These are phyloP conservation scores for Cucurbita argyrosperma DNA, from an alignment of 306 rosid species.

Conservation along the genomic window DNA sequence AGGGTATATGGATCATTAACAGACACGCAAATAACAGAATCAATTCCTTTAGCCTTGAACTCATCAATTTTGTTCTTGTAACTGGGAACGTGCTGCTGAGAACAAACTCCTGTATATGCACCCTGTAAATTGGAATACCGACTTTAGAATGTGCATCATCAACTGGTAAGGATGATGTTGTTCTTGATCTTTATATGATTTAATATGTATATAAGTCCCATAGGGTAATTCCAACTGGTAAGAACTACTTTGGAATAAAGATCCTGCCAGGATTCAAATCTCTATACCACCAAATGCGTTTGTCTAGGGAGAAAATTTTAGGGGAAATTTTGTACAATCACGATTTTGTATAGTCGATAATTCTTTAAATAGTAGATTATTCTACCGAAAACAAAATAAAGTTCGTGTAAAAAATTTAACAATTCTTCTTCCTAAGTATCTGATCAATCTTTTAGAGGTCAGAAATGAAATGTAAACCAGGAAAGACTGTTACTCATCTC, in stretches of 20 bases:
- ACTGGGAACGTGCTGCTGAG: slow-evolving; percentile 75
- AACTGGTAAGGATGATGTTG: too few relatives aligned
- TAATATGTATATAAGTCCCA: not conserved
- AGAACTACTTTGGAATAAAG: not conserved
- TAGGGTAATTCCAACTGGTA: not conserved
- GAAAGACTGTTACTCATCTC: not conserved
- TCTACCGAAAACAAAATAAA: not conserved
- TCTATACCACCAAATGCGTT: not conserved
- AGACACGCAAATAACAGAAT: slow-evolving; percentile 76
- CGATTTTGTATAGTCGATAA: not conserved
- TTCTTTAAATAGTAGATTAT: not conserved
- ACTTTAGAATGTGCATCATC: not conserved
- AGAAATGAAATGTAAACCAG: not conserved
- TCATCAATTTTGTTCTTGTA: slow-evolving; percentile 61
- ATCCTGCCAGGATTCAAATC: not conserved
- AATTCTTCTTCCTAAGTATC: not conserved
- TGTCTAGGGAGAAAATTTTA: not conserved
- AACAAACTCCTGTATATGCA: slow-evolving; percentile 91
- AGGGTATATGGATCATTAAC: slow-evolving; percentile 70
- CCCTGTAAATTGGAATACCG: slow-evolving; percentile 37
- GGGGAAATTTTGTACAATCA: not conserved
- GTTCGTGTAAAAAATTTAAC: not conserved
- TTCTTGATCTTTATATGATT: too few relatives aligned
- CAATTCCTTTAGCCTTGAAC: slow-evolving; percentile 66
- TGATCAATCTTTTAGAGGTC: not conserved